A percentile compares a stretch with the other conserved stretches of the same genome.
phyloP scores from a whole-genome alignment of 768 basidiomycete species.

The Fomitopsis pulvina region DNA sequence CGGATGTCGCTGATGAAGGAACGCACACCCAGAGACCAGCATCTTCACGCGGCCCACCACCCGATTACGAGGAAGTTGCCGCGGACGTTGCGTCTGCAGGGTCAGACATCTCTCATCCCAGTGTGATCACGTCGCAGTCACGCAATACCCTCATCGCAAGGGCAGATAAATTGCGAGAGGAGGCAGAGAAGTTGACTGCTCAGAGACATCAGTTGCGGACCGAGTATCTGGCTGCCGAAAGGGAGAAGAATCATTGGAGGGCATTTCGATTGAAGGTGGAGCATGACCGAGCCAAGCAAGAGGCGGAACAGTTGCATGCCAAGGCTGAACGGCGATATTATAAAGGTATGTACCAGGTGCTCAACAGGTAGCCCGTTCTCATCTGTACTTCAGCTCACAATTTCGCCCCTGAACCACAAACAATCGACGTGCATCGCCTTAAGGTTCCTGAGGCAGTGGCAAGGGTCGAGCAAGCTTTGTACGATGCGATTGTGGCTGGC shows the following conservation, averaged over 20 bases:
- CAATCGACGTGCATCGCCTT: constrained; percentile 30
- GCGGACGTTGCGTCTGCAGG: constrained; percentile 3
- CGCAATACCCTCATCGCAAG: constrained; percentile 18
- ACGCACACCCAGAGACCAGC: neutral
- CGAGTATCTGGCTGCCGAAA: constrained; percentile 19
- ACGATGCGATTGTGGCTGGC: constrained; percentile 22
- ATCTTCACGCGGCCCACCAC: constrained; percentile 3
- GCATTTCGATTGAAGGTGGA: constrained; percentile 25
- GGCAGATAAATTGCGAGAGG: constrained; percentile 24
- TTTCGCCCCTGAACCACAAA: constrained; percentile 19
- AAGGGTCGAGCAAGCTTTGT: constrained; percentile 26
- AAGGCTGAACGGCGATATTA: constrained; percentile 29
- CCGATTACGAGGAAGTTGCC: constrained; percentile 7
- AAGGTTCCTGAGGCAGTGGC: constrained; percentile 25
- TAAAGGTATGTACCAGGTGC: constrained; percentile 17
- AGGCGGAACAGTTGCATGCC: constrained; percentile 22
- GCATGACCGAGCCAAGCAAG: constrained; percentile 22
- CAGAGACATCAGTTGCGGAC: constrained; percentile 16
- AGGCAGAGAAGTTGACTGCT: constrained; percentile 22
- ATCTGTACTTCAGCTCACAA: constrained; percentile 24
- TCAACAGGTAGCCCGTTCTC: neutral
- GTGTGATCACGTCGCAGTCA: constrained; percentile 22
- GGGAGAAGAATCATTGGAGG: constrained; percentile 16
- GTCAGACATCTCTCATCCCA: constrained; percentile 7
- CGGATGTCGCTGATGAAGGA: constrained; percentile 10